A percentile compares a stretch with the other conserved stretches of the same genome.
Conservation (phyloP, 176 grass and related monocot species). For the Luzula sylvatica region DNA sequence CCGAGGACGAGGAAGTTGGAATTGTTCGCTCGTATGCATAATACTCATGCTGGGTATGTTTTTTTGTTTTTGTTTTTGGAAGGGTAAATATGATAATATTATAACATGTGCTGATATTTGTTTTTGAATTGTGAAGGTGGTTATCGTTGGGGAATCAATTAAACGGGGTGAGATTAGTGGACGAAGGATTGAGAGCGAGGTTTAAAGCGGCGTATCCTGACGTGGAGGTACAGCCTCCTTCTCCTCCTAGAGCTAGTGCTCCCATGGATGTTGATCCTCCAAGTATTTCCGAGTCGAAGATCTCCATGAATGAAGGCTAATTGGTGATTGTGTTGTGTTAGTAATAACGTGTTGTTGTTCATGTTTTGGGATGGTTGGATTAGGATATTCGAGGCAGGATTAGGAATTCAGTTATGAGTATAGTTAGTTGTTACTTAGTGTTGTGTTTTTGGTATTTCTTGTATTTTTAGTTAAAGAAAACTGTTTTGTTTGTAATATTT, state of each 20-base stretch:
- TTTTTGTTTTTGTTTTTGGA: background rate
- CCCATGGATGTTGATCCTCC: constrained; percentile 47
- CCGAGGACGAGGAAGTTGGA: constrained; percentile 95
- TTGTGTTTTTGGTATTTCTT: too few species aligned
- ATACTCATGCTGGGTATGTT: constrained; percentile 75
- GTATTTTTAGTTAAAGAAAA: too few species aligned
- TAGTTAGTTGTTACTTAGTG: too few species aligned
- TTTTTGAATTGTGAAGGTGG: constrained; percentile 40
- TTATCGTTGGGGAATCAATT: constrained; percentile 91
- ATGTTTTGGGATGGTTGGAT: too few species aligned
- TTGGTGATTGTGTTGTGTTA: background rate
- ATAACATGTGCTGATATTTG: background rate
- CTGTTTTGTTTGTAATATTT: too few species aligned
- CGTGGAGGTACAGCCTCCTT: constrained; percentile 68
- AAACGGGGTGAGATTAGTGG: constrained; percentile 75
- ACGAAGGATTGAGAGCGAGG: constrained; percentile 92
- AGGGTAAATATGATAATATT: too few species aligned
- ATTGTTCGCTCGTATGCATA: constrained; percentile 98
- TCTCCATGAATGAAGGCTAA: constrained; percentile 1
- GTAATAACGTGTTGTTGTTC: too few species aligned
- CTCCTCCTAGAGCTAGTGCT: constrained; percentile 58
- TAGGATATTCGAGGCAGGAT: too few species aligned
- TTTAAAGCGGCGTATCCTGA: constrained; percentile 96
- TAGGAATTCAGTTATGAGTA: too few species aligned
- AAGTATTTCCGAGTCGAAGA: background rate